phyloP scores from a whole-genome alignment of 148 eudicot species.

The Vaccinium myrtillus region DNA sequence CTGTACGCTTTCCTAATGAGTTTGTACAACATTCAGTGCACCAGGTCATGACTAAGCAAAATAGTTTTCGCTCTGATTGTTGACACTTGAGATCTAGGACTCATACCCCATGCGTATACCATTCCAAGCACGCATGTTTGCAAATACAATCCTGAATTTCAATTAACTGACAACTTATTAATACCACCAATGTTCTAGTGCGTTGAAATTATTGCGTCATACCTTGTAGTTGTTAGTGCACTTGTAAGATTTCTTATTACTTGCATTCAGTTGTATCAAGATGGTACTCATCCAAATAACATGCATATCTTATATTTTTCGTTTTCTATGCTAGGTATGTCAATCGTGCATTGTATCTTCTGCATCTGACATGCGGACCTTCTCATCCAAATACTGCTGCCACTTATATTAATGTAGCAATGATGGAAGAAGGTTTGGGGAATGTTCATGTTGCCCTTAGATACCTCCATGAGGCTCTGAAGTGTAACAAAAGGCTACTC shows the following conservation, averaged over 20 bases:
- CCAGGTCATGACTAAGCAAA: no score
- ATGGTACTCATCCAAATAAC: not conserved
- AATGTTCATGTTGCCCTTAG: conserved; percentile 98
- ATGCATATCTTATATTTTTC: not conserved
- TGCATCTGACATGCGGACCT: conserved; percentile 99
- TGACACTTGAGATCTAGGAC: not conserved
- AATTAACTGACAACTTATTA: not conserved
- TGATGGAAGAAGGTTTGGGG: conserved; percentile 99
- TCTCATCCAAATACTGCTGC: conserved; percentile 99
- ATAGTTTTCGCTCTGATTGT: not conserved
- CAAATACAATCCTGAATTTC: not conserved
- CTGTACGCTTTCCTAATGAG: no score
- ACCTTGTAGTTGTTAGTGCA: not conserved
- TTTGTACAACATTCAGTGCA: no score
- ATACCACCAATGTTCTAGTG: not conserved
- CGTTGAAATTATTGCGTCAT: not conserved
- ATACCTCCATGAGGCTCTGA: conserved; percentile 98
- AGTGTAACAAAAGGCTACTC: conserved; percentile 94
- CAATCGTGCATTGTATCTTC: conserved; percentile 89
- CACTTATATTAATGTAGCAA: conserved; percentile 97
- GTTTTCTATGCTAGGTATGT: conserved; percentile 60
- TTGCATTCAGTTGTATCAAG: not conserved
- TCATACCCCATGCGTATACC: not conserved
- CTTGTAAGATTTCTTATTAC: not conserved
- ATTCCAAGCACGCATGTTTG: not conserved